Percentiles rank a stretch among this genome's conserved stretches.
phyloP scores from a whole-genome alignment of 192 early-diverging fungal genomes.

The Helicostylum pulchrum region DNA sequence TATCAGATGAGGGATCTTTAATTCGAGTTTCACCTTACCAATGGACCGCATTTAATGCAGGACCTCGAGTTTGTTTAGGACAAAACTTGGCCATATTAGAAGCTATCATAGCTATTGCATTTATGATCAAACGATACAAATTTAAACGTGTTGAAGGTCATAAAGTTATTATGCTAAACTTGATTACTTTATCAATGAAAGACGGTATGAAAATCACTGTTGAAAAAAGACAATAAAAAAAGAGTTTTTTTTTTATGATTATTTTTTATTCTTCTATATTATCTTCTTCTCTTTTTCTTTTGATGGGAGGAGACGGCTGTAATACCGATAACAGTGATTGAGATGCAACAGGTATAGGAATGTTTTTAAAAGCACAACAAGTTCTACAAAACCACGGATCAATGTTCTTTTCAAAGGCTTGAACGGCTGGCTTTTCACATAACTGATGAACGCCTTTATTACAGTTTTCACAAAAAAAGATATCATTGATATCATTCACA shows the following conservation, averaged over 20 bases:
- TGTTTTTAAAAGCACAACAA: neutral
- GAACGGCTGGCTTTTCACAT: constrained; percentile 20
- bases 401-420: constrained; percentile 19
- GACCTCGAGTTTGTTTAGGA: constrained; percentile 45
- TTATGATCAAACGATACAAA: constrained; percentile 33
- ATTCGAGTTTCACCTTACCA: constrained; percentile 32
- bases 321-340: no score
- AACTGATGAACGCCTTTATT: constrained; percentile 25
- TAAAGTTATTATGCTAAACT: constrained; percentile 23
- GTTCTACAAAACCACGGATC: constrained; percentile 27
- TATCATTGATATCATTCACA: constrained; percentile 13
- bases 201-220: constrained; percentile 30
- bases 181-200: constrained; percentile 34
- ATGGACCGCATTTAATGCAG: constrained; percentile 51
- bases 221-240: constrained; percentile 17
- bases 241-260: no score
- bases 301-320: no score
- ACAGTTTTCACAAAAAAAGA: constrained; percentile 27
- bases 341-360: constrained; percentile 1
- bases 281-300: no score
- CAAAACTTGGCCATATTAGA: constrained; percentile 44
- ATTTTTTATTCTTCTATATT: no score
- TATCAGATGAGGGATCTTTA: constrained; percentile 27
- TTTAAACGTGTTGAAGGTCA: constrained; percentile 35
- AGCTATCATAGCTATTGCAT: constrained; percentile 37